These are phyloP conservation scores for Fusarium redolens DNA, from an alignment of 2,329 filamentous ascomycete genomes.

Conservation along the genomic window DNA sequence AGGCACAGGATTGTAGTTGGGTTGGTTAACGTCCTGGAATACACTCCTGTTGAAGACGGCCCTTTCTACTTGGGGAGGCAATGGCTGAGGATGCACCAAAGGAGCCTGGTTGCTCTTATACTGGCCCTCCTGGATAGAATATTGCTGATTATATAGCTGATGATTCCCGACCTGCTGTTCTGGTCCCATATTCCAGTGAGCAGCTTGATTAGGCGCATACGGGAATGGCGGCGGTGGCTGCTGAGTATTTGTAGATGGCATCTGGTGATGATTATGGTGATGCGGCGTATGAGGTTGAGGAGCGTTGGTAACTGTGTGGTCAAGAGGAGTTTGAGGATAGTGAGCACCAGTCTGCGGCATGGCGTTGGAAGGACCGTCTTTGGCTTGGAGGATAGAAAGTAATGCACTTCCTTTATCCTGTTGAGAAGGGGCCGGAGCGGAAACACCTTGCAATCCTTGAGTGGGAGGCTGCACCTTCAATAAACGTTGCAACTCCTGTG, in stretches of 20 bases:
- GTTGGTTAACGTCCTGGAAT: conserved; percentile 44
- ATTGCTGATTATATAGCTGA: conserved; percentile 32
- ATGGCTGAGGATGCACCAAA: conserved; percentile 59
- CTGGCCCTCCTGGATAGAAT: conserved; percentile 32
- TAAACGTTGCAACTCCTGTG: conserved; percentile 64
- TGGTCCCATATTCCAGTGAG: conserved; percentile 29
- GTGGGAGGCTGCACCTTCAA: conserved; percentile 66
- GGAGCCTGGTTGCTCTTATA: conserved; percentile 42
- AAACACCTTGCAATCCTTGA: conserved; percentile 57
- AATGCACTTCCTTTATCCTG: conserved; percentile 63
- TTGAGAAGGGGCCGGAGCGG: conserved; percentile 35
- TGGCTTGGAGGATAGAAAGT: conserved; percentile 63
- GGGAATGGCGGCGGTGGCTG: conserved; percentile 50
- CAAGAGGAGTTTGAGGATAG: conserved; percentile 63
- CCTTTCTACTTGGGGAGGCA: conserved; percentile 67
- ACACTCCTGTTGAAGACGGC: conserved; percentile 58
- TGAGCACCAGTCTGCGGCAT: conserved; percentile 37
- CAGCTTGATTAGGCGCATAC: conserved; percentile 35
- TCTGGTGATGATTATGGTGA: conserved; percentile 61
- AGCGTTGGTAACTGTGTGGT: conserved; percentile 62
- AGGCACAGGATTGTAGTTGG: conserved; percentile 11
- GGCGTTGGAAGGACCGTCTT: conserved; percentile 33
- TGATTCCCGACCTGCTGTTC: conserved; percentile 26
- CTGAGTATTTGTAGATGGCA: conserved; percentile 45
- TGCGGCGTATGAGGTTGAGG: conserved; percentile 68